Conservation (phyloP, 139 green algal genomes). For the Zygnema circumcarinatum region DNA sequence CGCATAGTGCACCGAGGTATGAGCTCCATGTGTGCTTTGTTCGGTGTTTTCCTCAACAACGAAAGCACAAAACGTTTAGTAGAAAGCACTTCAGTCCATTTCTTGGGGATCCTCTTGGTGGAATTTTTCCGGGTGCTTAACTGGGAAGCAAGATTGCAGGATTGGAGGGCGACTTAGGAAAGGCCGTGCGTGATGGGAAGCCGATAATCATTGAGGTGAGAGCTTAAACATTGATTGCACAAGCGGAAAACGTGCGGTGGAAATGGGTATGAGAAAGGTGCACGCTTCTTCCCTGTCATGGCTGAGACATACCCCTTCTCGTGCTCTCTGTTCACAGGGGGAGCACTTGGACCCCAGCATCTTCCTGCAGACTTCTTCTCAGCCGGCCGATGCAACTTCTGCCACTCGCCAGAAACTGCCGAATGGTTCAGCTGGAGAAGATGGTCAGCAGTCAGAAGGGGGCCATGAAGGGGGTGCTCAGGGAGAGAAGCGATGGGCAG, state of each 20-base stretch:
- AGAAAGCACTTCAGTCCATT: background rate
- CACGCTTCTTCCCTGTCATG: background rate
- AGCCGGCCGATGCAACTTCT: no score
- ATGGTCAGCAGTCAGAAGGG: no score
- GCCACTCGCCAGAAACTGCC: no score
- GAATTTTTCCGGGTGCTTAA: background rate
- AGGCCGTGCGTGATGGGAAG: constrained; percentile 87
- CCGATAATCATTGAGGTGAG: constrained; percentile 83
- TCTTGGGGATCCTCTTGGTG: background rate
- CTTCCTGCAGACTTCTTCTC: constrained; percentile 21
- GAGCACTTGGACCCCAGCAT: constrained; percentile 45
- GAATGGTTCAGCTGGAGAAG: no score
- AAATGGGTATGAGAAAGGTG: background rate
- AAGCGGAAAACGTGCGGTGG: background rate
- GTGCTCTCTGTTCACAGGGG: background rate
- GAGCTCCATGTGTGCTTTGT: background rate
- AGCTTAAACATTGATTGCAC: background rate
- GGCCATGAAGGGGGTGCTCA: no score
- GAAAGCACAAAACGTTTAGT: background rate
- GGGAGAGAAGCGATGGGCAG: no score
- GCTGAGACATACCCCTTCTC: background rate
- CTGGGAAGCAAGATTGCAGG: constrained; percentile 40
- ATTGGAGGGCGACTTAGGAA: constrained; percentile 83
- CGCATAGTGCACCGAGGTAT: constrained; percentile 40
- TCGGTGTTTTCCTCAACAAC: background rate